These are phyloP conservation scores for Colletotrichum cereale DNA, from an alignment of 2,329 filamentous ascomycete species.

Conservation along the genomic window DNA sequence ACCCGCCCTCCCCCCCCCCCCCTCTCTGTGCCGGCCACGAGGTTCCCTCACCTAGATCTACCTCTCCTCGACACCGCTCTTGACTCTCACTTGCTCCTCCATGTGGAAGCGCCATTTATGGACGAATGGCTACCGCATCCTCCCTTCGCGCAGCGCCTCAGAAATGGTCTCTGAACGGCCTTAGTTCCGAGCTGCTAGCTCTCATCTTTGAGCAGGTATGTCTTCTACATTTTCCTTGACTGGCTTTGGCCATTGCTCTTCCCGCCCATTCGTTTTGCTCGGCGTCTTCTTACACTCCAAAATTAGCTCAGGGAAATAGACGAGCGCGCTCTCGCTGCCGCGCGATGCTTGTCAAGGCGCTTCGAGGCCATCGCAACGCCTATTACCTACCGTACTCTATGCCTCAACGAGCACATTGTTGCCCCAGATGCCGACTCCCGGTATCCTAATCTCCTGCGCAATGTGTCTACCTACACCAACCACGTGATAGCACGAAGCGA, in stretches of 20 bases:
- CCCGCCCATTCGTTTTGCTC: background rate
- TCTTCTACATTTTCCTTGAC: background rate
- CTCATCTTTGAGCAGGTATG: constrained; percentile 58
- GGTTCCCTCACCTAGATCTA: constrained; percentile 4
- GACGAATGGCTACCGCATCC: constrained; percentile 44
- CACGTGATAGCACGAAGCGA: constrained; percentile 57
- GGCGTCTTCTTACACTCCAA: constrained; percentile 28
- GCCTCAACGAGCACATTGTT: constrained; percentile 54
- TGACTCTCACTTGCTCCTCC: constrained; percentile 35
- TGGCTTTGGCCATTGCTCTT: background rate
- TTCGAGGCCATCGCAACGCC: constrained; percentile 58
- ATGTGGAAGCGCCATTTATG: constrained; percentile 38
- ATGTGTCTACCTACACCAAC: constrained; percentile 54
- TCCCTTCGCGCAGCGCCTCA: constrained; percentile 36
- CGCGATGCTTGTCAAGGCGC: constrained; percentile 54
- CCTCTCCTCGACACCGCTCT: constrained; percentile 17
- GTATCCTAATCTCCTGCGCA: constrained; percentile 50
- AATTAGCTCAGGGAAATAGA: constrained; percentile 56
- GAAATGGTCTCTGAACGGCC: constrained; percentile 49
- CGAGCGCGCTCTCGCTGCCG: constrained; percentile 47
- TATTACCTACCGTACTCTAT: constrained; percentile 55
- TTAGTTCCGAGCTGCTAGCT: constrained; percentile 59
- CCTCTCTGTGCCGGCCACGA: constrained; percentile 16
- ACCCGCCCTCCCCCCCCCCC: background rate
- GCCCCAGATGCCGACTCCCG: constrained; percentile 48